Base-by-base conservation (phyloP, 306 rosid genomes). In the Inga oerstediana region DNA sequence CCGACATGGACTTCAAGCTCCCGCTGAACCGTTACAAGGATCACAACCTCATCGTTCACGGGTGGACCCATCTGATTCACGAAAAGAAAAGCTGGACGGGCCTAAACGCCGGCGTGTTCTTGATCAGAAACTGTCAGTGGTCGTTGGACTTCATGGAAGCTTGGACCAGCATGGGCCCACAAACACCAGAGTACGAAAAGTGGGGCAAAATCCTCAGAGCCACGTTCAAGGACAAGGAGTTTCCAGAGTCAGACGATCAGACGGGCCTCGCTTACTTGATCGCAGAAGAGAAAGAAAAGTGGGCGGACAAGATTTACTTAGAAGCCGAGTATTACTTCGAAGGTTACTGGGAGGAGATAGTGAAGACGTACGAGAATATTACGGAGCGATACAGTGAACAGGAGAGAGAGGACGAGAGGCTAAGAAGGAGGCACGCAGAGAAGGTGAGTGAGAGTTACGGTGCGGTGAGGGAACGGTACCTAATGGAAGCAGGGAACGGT, bases 111-210 rank as follows among this genome's bases (percentile, higher is more conserved):
- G 97, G 98, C 15, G 99, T 96, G 27, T 93, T 93, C 72, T 65
- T 96, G 5, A 93, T 93, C 20, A 73, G 99, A 32, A 96, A 96
- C 89, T 96, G 94, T 59, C 91, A 92, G 83, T 93, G 99, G 99
- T 83, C 99, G 32, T 81, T 96, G 89, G 97, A 91, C 37, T 87
- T 96, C 49, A 87, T 96, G 82, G 93, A 92, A 0, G 88, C 64
- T 1, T 96, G 97, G 99, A 94, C 97, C 84, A 67, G 85, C 34
- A 93, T 95, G 98, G 99, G 99, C 86, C 99, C 99, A n/a, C 96
- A 91, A 35, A 87, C 86, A 0, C 91, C 96, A 0, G 76, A 93
- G 0, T 95, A 92, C 84, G 85, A 90, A 17, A 77, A 83, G 11
- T 93, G 99, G 99, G 99, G 99, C 0, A 8, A 80, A 10, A 88